A percentile compares a stretch with the other conserved stretches of the same genome.
Conservation (phyloP, 1,284 basidiomycete genomes). For the Cutaneotrichosporon cavernicola region DNA sequence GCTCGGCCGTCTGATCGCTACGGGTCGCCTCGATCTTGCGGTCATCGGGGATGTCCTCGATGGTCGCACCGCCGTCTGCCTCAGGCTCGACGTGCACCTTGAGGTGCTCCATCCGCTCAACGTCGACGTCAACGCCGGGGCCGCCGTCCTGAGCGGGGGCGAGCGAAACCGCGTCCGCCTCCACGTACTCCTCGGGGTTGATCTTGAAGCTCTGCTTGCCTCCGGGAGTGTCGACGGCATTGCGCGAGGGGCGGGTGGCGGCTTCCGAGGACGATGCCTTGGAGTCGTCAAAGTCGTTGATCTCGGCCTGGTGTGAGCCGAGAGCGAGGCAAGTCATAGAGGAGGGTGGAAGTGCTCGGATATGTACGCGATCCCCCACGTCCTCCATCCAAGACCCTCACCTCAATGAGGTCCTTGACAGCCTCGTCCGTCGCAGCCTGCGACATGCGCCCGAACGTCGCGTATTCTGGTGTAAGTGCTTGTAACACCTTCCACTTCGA, state of each 20-base stretch:
- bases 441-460: conserved; percentile 52
- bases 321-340: background rate
- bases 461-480: conserved; percentile 45
- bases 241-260: conserved; percentile 46
- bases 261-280: conserved; percentile 33
- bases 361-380: background rate
- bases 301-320: conserved; percentile 44
- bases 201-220: conserved; percentile 45
- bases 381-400: conserved; percentile 19
- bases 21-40: background rate
- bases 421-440: conserved; percentile 51
- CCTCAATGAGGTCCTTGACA: conserved; percentile 52
- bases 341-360: background rate
- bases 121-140: conserved; percentile 45
- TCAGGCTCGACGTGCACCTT: conserved; percentile 49
- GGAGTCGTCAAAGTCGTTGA: conserved; percentile 47
- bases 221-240: conserved; percentile 50
- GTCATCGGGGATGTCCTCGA: conserved; percentile 34
- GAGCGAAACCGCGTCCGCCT: conserved; percentile 49
- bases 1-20: background rate
- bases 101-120: conserved; percentile 47
- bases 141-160: conserved; percentile 48
- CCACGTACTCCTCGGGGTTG: conserved; percentile 49
- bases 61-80: conserved; percentile 41
- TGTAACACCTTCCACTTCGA: background rate